Conservation (phyloP, 139 green algal genomes). For the Choricystis sp. region DNA sequence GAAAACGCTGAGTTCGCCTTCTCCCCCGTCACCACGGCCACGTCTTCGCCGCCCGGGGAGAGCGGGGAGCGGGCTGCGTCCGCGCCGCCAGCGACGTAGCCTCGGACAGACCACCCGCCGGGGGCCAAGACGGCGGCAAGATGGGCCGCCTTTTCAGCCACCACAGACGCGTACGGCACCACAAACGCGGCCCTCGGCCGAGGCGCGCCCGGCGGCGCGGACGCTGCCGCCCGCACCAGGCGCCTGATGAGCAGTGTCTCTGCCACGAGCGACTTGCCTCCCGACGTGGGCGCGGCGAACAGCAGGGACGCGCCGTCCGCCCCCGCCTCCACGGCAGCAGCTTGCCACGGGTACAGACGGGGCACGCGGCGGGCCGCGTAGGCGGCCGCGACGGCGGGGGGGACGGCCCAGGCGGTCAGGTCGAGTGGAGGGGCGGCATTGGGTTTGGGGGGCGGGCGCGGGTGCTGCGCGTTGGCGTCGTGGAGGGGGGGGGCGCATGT, state of each 20-base stretch:
- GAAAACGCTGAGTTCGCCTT: slow-evolving; percentile 61
- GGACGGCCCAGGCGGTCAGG: slow-evolving; percentile 23
- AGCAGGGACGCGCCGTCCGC: slow-evolving; percentile 49
- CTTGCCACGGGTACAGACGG: slow-evolving; percentile 55
- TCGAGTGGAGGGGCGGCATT: slow-evolving; percentile 3
- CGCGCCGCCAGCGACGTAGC: slow-evolving; percentile 23
- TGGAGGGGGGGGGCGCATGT: too few species aligned
- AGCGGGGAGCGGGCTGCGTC: slow-evolving; percentile 5
- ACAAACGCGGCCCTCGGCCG: slow-evolving; percentile 28
- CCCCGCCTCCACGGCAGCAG: slow-evolving; percentile 43
- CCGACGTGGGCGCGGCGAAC: slow-evolving; percentile 71
- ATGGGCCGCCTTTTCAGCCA: slow-evolving; percentile 40
- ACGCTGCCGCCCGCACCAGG: slow-evolving; percentile 11
- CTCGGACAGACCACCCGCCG: slow-evolving; percentile 18
- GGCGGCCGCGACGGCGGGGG: slow-evolving; percentile 21
- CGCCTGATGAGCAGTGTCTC: slow-evolving; percentile 64
- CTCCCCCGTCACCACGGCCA: slow-evolving; percentile 70
- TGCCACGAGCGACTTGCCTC: slow-evolving; percentile 73
- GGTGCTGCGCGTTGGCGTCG: too few species aligned
- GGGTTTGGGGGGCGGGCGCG: too few species aligned
- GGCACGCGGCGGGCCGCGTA: slow-evolving; percentile 22
- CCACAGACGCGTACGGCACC: slow-evolving; percentile 45
- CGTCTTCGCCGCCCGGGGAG: slow-evolving; percentile 18
- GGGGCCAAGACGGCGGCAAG: slow-evolving; percentile 21
- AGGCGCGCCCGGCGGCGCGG: slow-evolving; percentile 1